Base-by-base conservation (phyloP, 768 basidiomycete species). In the Serendipita vermifera region DNA sequence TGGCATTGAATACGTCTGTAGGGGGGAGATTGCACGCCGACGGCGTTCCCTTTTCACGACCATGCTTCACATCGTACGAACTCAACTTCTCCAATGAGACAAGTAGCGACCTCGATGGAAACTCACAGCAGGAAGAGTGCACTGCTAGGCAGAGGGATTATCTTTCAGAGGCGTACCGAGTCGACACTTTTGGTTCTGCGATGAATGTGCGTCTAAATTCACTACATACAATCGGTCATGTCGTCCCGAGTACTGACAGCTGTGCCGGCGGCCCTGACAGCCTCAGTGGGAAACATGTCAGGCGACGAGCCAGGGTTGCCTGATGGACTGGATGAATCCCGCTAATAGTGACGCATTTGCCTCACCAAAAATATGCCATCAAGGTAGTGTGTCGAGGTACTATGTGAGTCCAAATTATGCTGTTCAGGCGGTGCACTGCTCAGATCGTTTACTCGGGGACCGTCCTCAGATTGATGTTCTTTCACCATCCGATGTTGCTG, bases 201-300 rank as follows among this genome's bases (percentile, higher is more conserved):
- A 69, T 71, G 68, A 58, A 63, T 38, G 68, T 67, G 41, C 22
- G 33, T 38, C 11, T 13, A 36, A 43, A 4, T 39, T 27, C 24
- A 55, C 55, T 38, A 15, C 32, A 38, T 17, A 46, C 38, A 9
- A 48, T 22, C n/a, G 20, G 6, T 4, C 46, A n/a, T n/a, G n/a
- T n/a, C n/a, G n/a, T n/a, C n/a, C n/a, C n/a, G n/a, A 4, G 29
- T 26, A 7, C 9, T 7, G 46, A 55, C 32, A 27, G 33, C 17
- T 14, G 3, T 17, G 33, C 26, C 22, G 29, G n/a, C 24, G 35
- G 26, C 26, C 27, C 32, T 29, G 38, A 29, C 41, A 73, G 68
- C 62, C 72, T 0, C 75, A 80, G 59, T 80, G 75, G 76, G 79
- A 79, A 59, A 76, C 75, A 1, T 82, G 80, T 62, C 77, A 79